Conservation (phyloP, 257 asterid genomes). For the Solanum paucissectum region DNA sequence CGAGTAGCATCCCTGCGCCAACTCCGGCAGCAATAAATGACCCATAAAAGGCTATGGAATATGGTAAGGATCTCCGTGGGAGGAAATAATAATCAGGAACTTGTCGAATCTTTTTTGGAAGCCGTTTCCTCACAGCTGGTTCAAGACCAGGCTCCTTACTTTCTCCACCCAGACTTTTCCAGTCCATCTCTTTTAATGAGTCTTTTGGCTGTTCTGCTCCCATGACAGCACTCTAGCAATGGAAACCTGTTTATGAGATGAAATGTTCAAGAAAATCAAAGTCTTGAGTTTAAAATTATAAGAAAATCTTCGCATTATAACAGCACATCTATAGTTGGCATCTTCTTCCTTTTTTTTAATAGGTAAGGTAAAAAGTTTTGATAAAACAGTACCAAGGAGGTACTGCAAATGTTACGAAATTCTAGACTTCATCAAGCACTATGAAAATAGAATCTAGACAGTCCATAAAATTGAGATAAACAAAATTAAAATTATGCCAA, state of each 20-base stretch:
- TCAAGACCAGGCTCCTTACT: slow-evolving; percentile 20
- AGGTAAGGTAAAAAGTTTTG: background rate
- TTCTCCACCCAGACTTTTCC: slow-evolving; percentile 45
- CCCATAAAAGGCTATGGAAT: slow-evolving; percentile 40
- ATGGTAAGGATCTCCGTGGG: slow-evolving; percentile 49
- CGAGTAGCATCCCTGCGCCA: slow-evolving; percentile 81
- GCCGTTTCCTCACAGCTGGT: slow-evolving; percentile 53
- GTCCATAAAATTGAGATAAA: background rate
- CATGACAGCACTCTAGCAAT: slow-evolving; percentile 13
- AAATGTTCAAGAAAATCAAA: background rate
- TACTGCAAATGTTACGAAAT: background rate
- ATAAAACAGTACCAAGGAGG: background rate
- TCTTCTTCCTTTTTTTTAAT: background rate
- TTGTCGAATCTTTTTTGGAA: slow-evolving; percentile 45
- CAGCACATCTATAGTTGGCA: background rate
- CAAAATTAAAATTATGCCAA: background rate
- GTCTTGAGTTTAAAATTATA: background rate
- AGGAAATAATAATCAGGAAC: slow-evolving; percentile 75
- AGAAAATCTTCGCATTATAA: background rate
- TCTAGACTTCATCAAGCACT: background rate
- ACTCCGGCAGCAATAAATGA: slow-evolving; percentile 69
- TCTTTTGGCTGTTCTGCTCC: slow-evolving; percentile 37
- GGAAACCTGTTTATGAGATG: background rate
- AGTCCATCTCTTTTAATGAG: slow-evolving; percentile 37
- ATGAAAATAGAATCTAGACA: background rate